Evolutionary conservation across 2,329 filamentous ascomycete genomes (phyloP), one percentile per base, ranked within the genome.

Genomic region (Epichloe scottii): DNA sequence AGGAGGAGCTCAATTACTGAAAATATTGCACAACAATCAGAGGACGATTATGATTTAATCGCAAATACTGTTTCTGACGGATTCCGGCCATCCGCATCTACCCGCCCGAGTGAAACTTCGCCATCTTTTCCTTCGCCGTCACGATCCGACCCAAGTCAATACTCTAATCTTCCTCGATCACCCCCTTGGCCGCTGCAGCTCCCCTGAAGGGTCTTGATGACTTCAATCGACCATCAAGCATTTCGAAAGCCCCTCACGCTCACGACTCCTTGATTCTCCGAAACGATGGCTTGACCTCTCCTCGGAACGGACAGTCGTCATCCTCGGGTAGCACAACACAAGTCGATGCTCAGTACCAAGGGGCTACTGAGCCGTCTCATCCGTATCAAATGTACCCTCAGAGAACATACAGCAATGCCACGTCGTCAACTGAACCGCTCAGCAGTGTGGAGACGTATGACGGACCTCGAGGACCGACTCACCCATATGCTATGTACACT

Each of bases 311-410:
- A 34, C 52, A 47, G 14, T 40, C 51, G 10, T 47, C 51, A 21
- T 47, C 51, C 14, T 46, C 49, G 6, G 41, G 48, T 3, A 48
- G 38, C 43, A 41, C 46, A 39, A 61, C 74, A 19, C 64, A 66
- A 34, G 55, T 72, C 3, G 75, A 87, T 52, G 83, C 79, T 52
- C 84, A 85, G 12, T 87, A 89, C 57, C 77, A 78, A 15, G 85
- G 82, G 6, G 78, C 82, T 1, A 81, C 78, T 3, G 84, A 82
- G 3, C 88, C 89, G 17, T 93, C 87, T 49, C 86, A 93, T 66
- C 87, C 88, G 0, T 95, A 94, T 63, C 80, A 79, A 58, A 84
- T 91, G 80, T 94, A 94, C 65, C 80, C 84, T 6, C 89, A 95
- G 63, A 78, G 81, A 49, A 69, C 69, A 51, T 77, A 84, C 23